Base-by-base conservation (phyloP, 139 green algal species). In the Chlorella sp. region DNA sequence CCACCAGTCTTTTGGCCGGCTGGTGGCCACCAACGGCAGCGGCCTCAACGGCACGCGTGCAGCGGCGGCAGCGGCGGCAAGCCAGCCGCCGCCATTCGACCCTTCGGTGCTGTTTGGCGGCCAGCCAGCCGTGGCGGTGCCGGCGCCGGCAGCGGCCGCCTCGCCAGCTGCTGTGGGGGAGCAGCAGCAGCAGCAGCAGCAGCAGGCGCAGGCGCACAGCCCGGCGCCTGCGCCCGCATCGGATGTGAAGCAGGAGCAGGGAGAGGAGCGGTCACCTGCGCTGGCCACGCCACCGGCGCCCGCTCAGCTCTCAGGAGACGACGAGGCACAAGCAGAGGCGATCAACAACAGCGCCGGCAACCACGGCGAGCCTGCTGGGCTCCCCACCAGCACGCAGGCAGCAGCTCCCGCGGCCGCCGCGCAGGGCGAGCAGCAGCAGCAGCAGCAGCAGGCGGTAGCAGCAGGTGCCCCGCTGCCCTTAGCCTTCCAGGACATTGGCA, bases 1-100 rank as follows among this genome's bases (percentile, higher is more conserved):
- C 90, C 90, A 93, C 68, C 21, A 40, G 2, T 73, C 87, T 2
- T 93, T 93, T 21, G 57, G 26, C n/a, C 40, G 34, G 57, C 86
- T 93, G 42, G 53, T 91, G 34, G 83, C 57, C 14, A 37, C 81
- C 5, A 57, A 57, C 48, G 48, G 78, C 78, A 37, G 78, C 78
- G 24, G 78, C 78, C 24, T 28, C 78, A 39, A 39, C 61, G 61
- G 83, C 53, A 53, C 28, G 53, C 12, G 11, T 3, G 83, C 40
- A 1, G 40, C 42, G 32, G 69, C 85, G 2, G 32, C 30, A n/a
- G 28, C 60, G 18, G 21, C 73, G 2, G 69, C 85, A n/a, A n/a
- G n/a, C n/a, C n/a, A n/a, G 1, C 42, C 21, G n/a, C 69, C 68
- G 40, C 78, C 40, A 3, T 80, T 88, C 80, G 83, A 88, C 83